Conservation (phyloP, 2,329 filamentous ascomycete genomes). For the Ophiognomonia clavigignenti-juglandacearum region DNA sequence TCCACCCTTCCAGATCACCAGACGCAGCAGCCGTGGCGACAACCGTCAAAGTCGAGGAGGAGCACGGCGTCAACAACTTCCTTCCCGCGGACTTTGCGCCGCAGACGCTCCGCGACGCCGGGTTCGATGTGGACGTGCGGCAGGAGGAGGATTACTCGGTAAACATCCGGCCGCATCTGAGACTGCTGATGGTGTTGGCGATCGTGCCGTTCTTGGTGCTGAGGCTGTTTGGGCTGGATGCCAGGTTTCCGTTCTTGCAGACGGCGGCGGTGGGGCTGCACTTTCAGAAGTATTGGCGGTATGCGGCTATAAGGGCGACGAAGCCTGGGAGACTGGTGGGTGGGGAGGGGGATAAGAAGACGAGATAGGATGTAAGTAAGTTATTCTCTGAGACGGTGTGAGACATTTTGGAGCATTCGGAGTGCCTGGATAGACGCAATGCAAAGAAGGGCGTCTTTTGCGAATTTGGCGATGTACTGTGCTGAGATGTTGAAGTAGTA, state of each 20-base stretch:
- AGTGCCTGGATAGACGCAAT: too few species aligned
- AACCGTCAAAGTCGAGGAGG: background rate
- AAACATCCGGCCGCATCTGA: conserved; percentile 42
- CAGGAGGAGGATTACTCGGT: conserved; percentile 36
- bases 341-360: too few species aligned
- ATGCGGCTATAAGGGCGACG: background rate
- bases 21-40: background rate
- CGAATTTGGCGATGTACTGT: too few species aligned
- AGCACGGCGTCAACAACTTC: background rate
- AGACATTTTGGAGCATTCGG: too few species aligned
- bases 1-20: conserved; percentile 21
- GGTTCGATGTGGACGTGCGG: conserved; percentile 36
- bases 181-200: conserved; percentile 41
- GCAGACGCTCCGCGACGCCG: conserved; percentile 36
- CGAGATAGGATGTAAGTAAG: too few species aligned
- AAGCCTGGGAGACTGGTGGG: background rate
- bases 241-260: conserved; percentile 30
- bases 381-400: too few species aligned
- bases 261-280: conserved; percentile 37
- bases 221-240: conserved; percentile 36
- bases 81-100: conserved; percentile 21
- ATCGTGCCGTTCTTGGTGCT: conserved; percentile 42
- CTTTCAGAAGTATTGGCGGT: background rate
- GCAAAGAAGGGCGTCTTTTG: too few species aligned
- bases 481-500: too few species aligned